Conservation (phyloP, 768 basidiomycete species). For the Hypholoma sublateritium region DNA sequence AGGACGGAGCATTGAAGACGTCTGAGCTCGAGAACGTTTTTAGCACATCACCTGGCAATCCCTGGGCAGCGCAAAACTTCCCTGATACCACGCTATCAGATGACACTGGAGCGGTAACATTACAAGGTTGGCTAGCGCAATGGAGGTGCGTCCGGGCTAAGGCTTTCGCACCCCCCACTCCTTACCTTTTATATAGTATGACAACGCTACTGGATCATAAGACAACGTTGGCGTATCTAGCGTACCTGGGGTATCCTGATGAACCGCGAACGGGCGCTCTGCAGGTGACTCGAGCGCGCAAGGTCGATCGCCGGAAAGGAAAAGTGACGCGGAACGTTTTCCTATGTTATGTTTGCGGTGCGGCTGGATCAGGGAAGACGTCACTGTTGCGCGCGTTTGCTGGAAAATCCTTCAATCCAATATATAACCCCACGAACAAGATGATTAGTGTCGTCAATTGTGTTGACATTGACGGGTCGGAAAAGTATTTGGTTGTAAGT, state of each 20-base stretch:
- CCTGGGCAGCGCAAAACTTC: slow-evolving; percentile 92
- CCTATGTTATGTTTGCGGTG: slow-evolving; percentile 90
- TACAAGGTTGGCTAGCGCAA: slow-evolving; percentile 97
- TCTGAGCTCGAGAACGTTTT: slow-evolving; percentile 87
- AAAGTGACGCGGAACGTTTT: slow-evolving; percentile 92
- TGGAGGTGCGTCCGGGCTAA: slow-evolving; percentile 68
- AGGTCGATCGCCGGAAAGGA: slow-evolving; percentile 81
- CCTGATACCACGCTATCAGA: slow-evolving; percentile 88
- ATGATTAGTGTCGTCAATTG: slow-evolving; percentile 91
- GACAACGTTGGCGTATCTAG: slow-evolving; percentile 90
- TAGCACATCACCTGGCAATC: slow-evolving; percentile 93
- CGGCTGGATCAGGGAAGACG: slow-evolving; percentile 95
- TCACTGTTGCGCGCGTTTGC: slow-evolving; percentile 82
- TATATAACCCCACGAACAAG: slow-evolving; percentile 88
- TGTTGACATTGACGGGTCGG: slow-evolving; percentile 91
- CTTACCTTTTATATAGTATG: slow-evolving; percentile 60
- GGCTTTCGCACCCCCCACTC: background rate
- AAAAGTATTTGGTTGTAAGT: slow-evolving; percentile 95
- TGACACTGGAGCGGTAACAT: slow-evolving; percentile 86
- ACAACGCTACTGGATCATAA: slow-evolving; percentile 94
- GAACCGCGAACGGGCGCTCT: slow-evolving; percentile 82
- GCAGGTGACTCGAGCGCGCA: slow-evolving; percentile 81
- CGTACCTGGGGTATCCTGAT: slow-evolving; percentile 88
- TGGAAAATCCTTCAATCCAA: slow-evolving; percentile 70
- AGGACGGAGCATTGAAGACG: slow-evolving; percentile 88